Percentiles rank a stretch among this genome's conserved stretches.
Conservation (phyloP, 495 filamentous ascomycete species). For the Hypomontagnella monticulosa region DNA sequence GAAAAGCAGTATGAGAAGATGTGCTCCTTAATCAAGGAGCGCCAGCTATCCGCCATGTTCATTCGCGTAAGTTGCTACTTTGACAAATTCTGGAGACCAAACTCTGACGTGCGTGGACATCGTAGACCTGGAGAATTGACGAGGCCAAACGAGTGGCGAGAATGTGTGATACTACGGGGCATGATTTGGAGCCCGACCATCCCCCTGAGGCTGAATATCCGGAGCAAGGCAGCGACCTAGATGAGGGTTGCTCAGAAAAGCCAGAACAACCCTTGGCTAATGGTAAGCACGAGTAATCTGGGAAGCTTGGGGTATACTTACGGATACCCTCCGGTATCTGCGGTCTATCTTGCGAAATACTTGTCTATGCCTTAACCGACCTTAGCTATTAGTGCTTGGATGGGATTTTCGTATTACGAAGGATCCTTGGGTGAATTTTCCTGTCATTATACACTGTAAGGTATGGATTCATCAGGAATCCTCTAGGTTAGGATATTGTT, state of each 20-base stretch:
- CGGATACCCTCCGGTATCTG: constrained; percentile 5
- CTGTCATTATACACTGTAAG: neutral
- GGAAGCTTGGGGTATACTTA: neutral
- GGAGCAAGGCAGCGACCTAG: neutral
- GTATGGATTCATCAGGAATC: neutral
- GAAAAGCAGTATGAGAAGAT: constrained; percentile 18
- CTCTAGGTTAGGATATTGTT: too few species aligned
- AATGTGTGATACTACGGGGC: neutral
- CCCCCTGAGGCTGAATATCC: neutral
- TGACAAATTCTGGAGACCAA: too few species aligned
- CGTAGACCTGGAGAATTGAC: constrained; percentile 17
- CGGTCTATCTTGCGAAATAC: neutral
- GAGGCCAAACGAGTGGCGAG: constrained; percentile 3
- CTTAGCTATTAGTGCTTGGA: neutral
- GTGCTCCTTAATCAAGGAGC: constrained; percentile 5
- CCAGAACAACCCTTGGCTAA: neutral
- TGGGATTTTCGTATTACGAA: too few species aligned
- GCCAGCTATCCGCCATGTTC: constrained; percentile 3
- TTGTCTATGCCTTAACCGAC: neutral
- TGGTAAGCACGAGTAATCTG: neutral
- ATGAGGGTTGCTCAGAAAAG: neutral
- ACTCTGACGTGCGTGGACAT: neutral
- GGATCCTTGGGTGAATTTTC: neutral
- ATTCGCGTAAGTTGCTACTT: constrained; percentile 20
- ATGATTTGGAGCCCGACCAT: neutral